Base-by-base conservation (phyloP, 768 basidiomycete genomes). In the Boletus rubroflammeus region DNA sequence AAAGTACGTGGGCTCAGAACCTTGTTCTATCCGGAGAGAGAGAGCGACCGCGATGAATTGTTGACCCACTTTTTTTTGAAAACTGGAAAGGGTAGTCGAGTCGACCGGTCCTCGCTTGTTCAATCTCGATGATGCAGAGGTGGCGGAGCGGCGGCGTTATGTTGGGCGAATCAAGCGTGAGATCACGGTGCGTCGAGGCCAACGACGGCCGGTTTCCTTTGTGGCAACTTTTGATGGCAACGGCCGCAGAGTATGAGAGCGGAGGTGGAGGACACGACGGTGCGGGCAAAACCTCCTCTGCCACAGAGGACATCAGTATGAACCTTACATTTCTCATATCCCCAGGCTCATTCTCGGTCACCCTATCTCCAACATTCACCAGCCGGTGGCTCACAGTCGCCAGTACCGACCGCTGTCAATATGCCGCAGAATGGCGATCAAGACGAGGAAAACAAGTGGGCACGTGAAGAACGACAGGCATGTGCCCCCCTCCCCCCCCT, bases 391-490 rank as follows among this genome's bases (percentile, higher is more conserved):
- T 61, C 62, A 51, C 66, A 45, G 17, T 64, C 56, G 11, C 50
- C 59, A 3, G 15, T 55, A 2, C 49, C 51, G 4, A 53, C 56
- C 15, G 45, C 54, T 59, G 28, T 51, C 35, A 50, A 51, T 36
- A 47, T 50, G 10, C 41, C 62, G 6, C 55, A 53, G 50, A 58
- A 52, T 28, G 68, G 61, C 34, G 74, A 71, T 17, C 82, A 82
- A 43, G 84, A 88, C 60, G 81, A 88, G 45, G 86, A 93, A 64
- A 75, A 79, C 1, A 82, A 82, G 15, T 97, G 93, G 90, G 89
- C 91, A 45, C 73, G 78, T 54, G 83, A 94, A 68, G 93, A 97
- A 64, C 94, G 90, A 69, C 84, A 93, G 78, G 90, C 84, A 54
- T n/a, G 73, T 62, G 7, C 25, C 21, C n/a, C n/a, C n/a, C n/a